phyloP scores from a whole-genome alignment of 164 flowering plant genomes.

The Tetrastigma voinierianum region DNA sequence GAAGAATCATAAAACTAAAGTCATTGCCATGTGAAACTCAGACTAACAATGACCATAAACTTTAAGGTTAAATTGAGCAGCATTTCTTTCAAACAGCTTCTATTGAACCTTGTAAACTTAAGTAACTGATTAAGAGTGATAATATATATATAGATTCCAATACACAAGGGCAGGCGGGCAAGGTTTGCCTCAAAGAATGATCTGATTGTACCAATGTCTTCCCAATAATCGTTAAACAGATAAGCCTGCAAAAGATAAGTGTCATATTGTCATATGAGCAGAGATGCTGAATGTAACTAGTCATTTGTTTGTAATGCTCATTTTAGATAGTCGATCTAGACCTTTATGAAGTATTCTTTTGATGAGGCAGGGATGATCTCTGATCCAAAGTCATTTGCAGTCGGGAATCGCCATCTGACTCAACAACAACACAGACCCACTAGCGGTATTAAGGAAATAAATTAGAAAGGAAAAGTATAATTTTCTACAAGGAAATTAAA shows the following conservation, averaged over 20 bases:
- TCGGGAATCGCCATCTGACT: slow-evolving; percentile 93
- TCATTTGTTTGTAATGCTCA: too few species aligned
- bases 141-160: background rate
- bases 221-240: slow-evolving; percentile 96
- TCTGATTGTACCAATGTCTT: slow-evolving; percentile 96
- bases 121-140: too few species aligned
- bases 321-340: slow-evolving; percentile 12
- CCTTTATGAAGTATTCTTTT: slow-evolving; percentile 66
- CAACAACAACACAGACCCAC: slow-evolving; percentile 21
- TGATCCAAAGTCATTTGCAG: slow-evolving; percentile 95
- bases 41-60: too few species aligned
- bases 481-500: too few species aligned
- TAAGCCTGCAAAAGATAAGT: slow-evolving; percentile 61
- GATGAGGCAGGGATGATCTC: slow-evolving; percentile 96
- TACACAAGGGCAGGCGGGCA: slow-evolving; percentile 82
- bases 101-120: too few species aligned
- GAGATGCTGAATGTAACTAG: too few species aligned
- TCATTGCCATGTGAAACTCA: background rate
- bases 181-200: slow-evolving; percentile 97
- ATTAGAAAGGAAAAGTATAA: too few species aligned
- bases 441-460: too few species aligned
- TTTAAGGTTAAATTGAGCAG: too few species aligned
- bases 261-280: too few species aligned
- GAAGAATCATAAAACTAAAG: slow-evolving; percentile 3
- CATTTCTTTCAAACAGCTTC: too few species aligned